Percentiles rank a stretch among this genome's conserved stretches.
Conservation (phyloP, 2,329 filamentous ascomycete species). For the Elsinoe ampelina region DNA sequence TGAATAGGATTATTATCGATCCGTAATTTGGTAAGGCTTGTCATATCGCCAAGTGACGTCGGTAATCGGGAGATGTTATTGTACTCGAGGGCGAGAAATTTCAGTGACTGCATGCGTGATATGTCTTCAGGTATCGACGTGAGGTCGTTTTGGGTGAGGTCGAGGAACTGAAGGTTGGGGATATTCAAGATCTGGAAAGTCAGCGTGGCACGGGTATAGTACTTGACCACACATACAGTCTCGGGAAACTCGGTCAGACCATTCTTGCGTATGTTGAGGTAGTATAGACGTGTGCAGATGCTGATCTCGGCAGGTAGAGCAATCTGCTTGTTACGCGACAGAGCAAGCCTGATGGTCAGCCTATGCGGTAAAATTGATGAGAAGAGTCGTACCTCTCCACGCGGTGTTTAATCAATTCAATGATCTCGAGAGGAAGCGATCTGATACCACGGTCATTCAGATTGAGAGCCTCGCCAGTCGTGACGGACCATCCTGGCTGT, state of each 20-base stretch:
- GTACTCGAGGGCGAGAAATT: slow-evolving; percentile 78
- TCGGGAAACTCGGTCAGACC: slow-evolving; percentile 58
- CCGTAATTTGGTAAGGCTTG: slow-evolving; percentile 78
- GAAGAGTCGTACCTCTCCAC: slow-evolving; percentile 51
- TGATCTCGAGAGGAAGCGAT: slow-evolving; percentile 61
- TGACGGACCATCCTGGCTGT: slow-evolving; percentile 19
- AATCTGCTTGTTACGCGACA: slow-evolving; percentile 70
- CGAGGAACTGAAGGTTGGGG: slow-evolving; percentile 80
- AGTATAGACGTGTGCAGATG: slow-evolving; percentile 68
- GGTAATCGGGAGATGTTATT: slow-evolving; percentile 82
- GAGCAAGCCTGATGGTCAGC: slow-evolving; percentile 50
- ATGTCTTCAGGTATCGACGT: slow-evolving; percentile 69
- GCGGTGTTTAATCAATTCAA: slow-evolving; percentile 65
- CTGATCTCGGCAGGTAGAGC: slow-evolving; percentile 62
- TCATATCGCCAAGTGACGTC: slow-evolving; percentile 78
- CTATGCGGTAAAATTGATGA: slow-evolving; percentile 13
- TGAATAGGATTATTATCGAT: slow-evolving; percentile 78
- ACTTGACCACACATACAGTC: slow-evolving; percentile 41
- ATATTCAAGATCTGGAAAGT: slow-evolving; percentile 67
- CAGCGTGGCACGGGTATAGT: not conserved
- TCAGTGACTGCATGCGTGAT: slow-evolving; percentile 69
- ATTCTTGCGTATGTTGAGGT: slow-evolving; percentile 73
- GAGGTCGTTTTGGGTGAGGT: slow-evolving; percentile 83
- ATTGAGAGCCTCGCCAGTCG: slow-evolving; percentile 65
- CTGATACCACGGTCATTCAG: slow-evolving; percentile 66